Conservation (phyloP, 1,284 basidiomycete genomes). For the Ceratobasidium sp. region DNA sequence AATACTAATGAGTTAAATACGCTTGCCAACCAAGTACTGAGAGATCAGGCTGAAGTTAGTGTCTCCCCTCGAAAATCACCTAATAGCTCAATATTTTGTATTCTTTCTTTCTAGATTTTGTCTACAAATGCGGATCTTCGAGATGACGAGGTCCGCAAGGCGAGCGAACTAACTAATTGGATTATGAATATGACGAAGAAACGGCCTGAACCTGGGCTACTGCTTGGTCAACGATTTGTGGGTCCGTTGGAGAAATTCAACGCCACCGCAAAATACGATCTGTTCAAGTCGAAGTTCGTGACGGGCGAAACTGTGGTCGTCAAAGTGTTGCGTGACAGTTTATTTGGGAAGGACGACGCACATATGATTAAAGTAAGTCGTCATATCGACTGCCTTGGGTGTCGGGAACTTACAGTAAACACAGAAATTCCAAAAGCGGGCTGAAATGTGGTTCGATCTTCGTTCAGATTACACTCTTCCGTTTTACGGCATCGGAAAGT, state of each 20-base stretch:
- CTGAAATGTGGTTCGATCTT: not conserved
- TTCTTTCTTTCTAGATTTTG: not conserved
- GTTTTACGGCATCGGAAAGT: constrained; percentile 15
- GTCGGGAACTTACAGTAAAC: not conserved
- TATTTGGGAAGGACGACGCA: not conserved
- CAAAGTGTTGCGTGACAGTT: not conserved
- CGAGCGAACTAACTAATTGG: not conserved
- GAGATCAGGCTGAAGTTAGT: not conserved
- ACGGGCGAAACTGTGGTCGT: constrained; percentile 7
- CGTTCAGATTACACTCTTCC: constrained; percentile 8
- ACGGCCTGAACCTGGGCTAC: not conserved
- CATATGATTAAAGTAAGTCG: not conserved
- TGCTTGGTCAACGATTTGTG: not conserved
- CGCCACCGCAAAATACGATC: constrained; percentile 2
- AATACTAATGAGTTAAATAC: not conserved
- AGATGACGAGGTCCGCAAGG: not conserved
- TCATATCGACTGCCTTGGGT: no score
- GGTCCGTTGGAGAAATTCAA: not conserved
- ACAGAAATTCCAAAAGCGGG: constrained; percentile 3
- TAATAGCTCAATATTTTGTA: not conserved
- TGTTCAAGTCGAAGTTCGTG: not conserved
- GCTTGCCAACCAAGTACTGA: not conserved
- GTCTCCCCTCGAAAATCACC: no score
- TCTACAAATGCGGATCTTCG: not conserved
- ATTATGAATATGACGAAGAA: constrained; percentile 10